These are phyloP conservation scores for Ascosphaera aggregata DNA, from an alignment of 2,329 filamentous ascomycete species.

Conservation along the genomic window DNA sequence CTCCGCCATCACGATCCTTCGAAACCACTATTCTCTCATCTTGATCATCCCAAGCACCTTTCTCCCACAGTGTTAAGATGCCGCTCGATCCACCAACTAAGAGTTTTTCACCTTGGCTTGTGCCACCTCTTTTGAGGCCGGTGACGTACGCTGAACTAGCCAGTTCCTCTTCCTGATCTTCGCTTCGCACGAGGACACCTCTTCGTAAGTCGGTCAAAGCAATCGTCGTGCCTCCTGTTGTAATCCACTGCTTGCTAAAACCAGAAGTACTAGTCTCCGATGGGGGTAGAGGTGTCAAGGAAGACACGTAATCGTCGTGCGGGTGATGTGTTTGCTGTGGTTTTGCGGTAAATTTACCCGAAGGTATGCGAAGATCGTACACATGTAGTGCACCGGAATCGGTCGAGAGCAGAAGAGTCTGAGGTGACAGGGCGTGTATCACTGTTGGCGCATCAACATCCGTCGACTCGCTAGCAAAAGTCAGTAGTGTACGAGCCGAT, in stretches of 20 bases:
- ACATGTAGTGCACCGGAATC: conserved; percentile 79
- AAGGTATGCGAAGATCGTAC: conserved; percentile 51
- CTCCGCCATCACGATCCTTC: conserved; percentile 35
- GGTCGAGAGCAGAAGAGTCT: conserved; percentile 69
- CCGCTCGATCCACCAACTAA: conserved; percentile 59
- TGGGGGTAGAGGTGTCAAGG: conserved; percentile 60
- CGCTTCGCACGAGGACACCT: conserved; percentile 68
- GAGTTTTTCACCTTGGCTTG: conserved; percentile 49
- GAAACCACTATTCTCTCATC: conserved; percentile 70
- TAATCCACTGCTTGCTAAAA: conserved; percentile 85
- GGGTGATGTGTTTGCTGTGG: conserved; percentile 64
- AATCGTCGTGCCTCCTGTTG: conserved; percentile 74
- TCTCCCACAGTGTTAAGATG: conserved; percentile 80
- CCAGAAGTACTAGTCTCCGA: conserved; percentile 64
- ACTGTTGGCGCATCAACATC: conserved; percentile 52
- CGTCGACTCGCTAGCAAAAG: conserved; percentile 2
- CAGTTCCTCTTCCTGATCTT: conserved; percentile 87
- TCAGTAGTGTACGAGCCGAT: too few species aligned
- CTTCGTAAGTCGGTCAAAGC: conserved; percentile 73
- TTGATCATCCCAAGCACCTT: conserved; percentile 85
- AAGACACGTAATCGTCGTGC: conserved; percentile 83
- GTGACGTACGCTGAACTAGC: conserved; percentile 59
- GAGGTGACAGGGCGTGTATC: conserved; percentile 62
- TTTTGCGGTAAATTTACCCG: conserved; percentile 30
- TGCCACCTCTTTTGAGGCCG: conserved; percentile 42